Evolutionary conservation across 2,329 filamentous ascomycete species (phyloP).

Genomic region (Talaromyces verruculosus): DNA sequence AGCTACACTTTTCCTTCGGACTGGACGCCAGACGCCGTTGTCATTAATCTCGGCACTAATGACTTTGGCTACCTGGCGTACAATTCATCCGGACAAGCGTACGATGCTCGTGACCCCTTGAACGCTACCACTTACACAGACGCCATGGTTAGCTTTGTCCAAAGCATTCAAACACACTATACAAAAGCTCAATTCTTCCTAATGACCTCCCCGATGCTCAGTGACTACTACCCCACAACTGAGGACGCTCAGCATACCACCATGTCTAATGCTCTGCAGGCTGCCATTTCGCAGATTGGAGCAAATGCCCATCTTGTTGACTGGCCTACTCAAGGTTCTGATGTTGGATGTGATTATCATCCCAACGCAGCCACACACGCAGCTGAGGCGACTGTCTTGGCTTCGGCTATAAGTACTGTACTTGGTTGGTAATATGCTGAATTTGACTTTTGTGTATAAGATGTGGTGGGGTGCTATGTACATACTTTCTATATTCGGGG

Average conservation of each 20-base stretch:
- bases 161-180: slow-evolving; percentile 14
- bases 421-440: not conserved
- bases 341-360: slow-evolving; percentile 15
- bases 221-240: slow-evolving; percentile 8
- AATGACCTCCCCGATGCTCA: slow-evolving; percentile 19
- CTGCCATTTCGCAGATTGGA: slow-evolving; percentile 8
- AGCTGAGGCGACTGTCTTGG: slow-evolving; percentile 1
- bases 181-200: slow-evolving; percentile 8
- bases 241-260: slow-evolving; percentile 15
- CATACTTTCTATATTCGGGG: not conserved
- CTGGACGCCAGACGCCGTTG: slow-evolving; percentile 12
- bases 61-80: slow-evolving; percentile 10
- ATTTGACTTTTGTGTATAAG: not conserved
- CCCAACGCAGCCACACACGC: slow-evolving; percentile 16
- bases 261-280: slow-evolving; percentile 2
- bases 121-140: not conserved
- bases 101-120: slow-evolving; percentile 5
- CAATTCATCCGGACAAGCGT: slow-evolving; percentile 4
- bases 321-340: slow-evolving; percentile 18
- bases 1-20: slow-evolving; percentile 11
- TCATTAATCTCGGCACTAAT: slow-evolving; percentile 18
- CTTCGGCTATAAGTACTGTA: slow-evolving; percentile 8
- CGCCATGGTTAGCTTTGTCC: slow-evolving; percentile 14
- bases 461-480: not conserved
- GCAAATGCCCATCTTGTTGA: slow-evolving; percentile 15